Evolutionary conservation across 495 filamentous ascomycete genomes (phyloP), one percentile per base, ranked within the genome.

Genomic region (Aspergillus olivimuriae): DNA sequence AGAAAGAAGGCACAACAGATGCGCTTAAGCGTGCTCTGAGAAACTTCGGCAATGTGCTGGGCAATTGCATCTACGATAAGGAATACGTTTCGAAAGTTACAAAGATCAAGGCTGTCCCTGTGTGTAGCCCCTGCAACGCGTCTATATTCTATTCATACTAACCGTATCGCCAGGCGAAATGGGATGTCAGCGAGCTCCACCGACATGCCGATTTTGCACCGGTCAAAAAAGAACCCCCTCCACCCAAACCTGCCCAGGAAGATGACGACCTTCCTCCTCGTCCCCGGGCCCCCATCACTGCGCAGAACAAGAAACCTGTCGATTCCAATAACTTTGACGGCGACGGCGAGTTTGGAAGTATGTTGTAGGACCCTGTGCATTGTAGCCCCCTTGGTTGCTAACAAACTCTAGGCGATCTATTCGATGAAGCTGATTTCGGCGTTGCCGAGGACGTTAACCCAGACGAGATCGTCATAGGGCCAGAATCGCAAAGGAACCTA

Each of bases 51-150:
- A 98, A 98, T 56, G 82, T 96, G 11, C 73, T 98, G 44, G 92
- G 92, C 14, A 97, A 97, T 61, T 98, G 92, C 66, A 79, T 98
- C 42, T 95, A 97, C 69, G 92, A 98, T 61, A 96, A 95, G 56
- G 80, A 91, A 34, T 98, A 94, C 61, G 66, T 97, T 44, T 65
- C 76, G 26, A 87, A 87, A 58, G 84, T 96, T 9, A 83, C 80
- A 4, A 94, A 86, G 65, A 65, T 97, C 37, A 95, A 88, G 67
- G 73, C 76, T 19, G 66, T 62, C 24, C 78, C 80, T 12, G 74
- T 77, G 69, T 46, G 72, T 56, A 26, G 15, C 26, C 23, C 2
- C 4, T n/a, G 2, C 3, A 9, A 8, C 34, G n/a, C 4, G 11
- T 7, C 24, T 11, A 16, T n/a, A 10, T 23, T 6, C 31, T 5